Evolutionary conservation across 2,329 filamentous ascomycete genomes (phyloP).

Genomic region (Aspergillus quadricinctus): DNA sequence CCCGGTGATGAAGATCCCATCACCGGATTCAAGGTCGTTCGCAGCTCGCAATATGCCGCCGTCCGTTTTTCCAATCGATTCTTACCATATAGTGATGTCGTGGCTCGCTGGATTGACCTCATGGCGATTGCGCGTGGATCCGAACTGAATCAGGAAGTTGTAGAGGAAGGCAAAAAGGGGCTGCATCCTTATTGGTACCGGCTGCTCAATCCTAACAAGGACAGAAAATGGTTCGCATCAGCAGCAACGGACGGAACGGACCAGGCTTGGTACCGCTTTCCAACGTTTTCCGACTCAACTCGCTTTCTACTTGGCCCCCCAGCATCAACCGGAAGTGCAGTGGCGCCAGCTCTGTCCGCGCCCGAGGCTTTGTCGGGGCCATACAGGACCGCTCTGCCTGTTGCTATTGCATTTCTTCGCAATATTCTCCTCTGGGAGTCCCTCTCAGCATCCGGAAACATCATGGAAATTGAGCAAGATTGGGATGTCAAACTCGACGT

Average conservation of each 20-base stretch:
- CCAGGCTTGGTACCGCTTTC: conserved; percentile 38
- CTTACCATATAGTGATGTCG: conserved; percentile 71
- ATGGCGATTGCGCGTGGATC: conserved; percentile 63
- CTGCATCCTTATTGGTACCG: conserved; percentile 73
- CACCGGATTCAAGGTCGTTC: conserved; percentile 47
- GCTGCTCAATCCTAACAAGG: conserved; percentile 54
- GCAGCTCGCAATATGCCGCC: conserved; percentile 74
- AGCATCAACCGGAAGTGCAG: conserved; percentile 15
- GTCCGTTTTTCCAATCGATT: conserved; percentile 89
- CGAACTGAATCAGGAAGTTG: conserved; percentile 72
- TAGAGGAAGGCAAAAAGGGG: conserved; percentile 86
- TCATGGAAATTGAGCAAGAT: conserved; percentile 63
- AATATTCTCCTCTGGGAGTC: conserved; percentile 58
- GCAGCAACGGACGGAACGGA: conserved; percentile 53
- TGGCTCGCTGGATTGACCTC: conserved; percentile 83
- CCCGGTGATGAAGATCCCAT: conserved; percentile 36
- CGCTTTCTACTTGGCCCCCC: conserved; percentile 27
- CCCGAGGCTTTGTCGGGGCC: conserved; percentile 23
- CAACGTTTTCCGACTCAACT: conserved; percentile 33
- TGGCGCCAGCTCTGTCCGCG: conserved; percentile 35
- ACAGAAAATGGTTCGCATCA: conserved; percentile 38
- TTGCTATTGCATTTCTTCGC: conserved; percentile 66
- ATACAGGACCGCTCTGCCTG: conserved; percentile 54
- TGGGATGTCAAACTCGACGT: conserved; percentile 80
- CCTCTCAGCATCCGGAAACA: conserved; percentile 41